Evolutionary conservation across 352 stramenopile genomes (phyloP), one percentile per base, ranked within the genome.

Genomic region (Phytophthora foliorum): DNA sequence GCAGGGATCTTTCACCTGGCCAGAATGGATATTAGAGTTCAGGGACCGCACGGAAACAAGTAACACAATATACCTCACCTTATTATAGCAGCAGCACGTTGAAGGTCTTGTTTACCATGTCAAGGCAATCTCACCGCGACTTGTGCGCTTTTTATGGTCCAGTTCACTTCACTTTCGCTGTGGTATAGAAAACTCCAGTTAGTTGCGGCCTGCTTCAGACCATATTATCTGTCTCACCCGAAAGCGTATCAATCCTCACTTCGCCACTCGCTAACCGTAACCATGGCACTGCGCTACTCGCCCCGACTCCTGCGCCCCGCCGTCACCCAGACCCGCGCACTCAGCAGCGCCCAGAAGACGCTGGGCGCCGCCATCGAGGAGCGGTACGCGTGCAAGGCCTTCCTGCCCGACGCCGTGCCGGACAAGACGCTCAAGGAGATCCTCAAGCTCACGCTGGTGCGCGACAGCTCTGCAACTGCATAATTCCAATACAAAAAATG

Each of bases 371-470:
- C 57, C 11, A 79, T 81, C 21, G 59, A 69, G 21, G 70, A 78
- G 32, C 74, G 74, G 31, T 77, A 77, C 53, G 75, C 75, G 17
- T 76, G 72, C 57, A 83, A 83, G 41, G 73, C 78, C 19, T 91
- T 91, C 60, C 42, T 80, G 22, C 36, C 69, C 2, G 62, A 77
- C 9, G 65, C 72, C 0, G 77, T 95, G 13, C 75, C 84, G 2
- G 77, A 95, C 36, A 67, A 67, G 36, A 82, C 82, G 39, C 77
- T 95, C 9, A 64, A 73, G 14, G 80, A 92, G 41, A 87, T 95
- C 29, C 72, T 93, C 13, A 67, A 72, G 14, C 74, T 93, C 36
- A 90, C 88, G n/a, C 78, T 88, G 75, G 82, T 85, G 53, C 27
- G 51, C 14, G 8, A 11, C 50, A 9, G 7, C 50, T 24, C 14